Conservation (phyloP, 2,329 filamentous ascomycete species). For the Torrubiella hemipterigena region DNA sequence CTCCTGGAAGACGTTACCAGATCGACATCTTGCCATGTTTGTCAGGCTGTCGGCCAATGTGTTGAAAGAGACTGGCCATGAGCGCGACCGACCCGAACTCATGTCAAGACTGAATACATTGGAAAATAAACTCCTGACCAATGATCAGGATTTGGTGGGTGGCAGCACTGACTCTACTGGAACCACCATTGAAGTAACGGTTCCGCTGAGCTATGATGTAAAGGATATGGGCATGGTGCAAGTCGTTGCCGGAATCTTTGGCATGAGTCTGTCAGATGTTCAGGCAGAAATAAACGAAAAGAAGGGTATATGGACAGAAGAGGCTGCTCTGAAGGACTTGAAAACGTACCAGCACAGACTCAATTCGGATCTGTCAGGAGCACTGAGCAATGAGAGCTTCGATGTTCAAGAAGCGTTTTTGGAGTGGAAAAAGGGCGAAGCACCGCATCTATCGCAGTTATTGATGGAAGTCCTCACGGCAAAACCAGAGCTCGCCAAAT, state of each 20-base stretch:
- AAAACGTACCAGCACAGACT: conserved; percentile 89
- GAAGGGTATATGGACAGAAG: conserved; percentile 76
- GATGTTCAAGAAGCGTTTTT: conserved; percentile 81
- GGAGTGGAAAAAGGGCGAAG: conserved; percentile 83
- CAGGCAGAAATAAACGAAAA: conserved; percentile 81
- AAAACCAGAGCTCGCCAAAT: conserved; percentile 75
- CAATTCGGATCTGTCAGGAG: conserved; percentile 65
- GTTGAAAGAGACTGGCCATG: conserved; percentile 73
- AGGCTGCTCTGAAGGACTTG: conserved; percentile 78
- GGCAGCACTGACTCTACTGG: conserved; percentile 20
- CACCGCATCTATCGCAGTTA: conserved; percentile 78
- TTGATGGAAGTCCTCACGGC: conserved; percentile 83
- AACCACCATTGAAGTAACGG: conserved; percentile 62
- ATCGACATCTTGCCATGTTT: conserved; percentile 90
- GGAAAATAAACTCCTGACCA: conserved; percentile 86
- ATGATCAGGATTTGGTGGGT: conserved; percentile 70
- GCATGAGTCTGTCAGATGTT: conserved; percentile 63
- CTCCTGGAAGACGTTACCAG: conserved; percentile 81
- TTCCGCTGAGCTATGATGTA: conserved; percentile 80
- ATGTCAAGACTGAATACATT: conserved; percentile 66
- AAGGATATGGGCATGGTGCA: conserved; percentile 95
- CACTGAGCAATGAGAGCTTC: conserved; percentile 76
- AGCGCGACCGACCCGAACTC: conserved; percentile 75
- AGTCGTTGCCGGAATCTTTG: conserved; percentile 77
- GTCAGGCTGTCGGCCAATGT: conserved; percentile 74